Conservation (phyloP, 495 filamentous ascomycete genomes). For the Astrothelium subdiscretum region DNA sequence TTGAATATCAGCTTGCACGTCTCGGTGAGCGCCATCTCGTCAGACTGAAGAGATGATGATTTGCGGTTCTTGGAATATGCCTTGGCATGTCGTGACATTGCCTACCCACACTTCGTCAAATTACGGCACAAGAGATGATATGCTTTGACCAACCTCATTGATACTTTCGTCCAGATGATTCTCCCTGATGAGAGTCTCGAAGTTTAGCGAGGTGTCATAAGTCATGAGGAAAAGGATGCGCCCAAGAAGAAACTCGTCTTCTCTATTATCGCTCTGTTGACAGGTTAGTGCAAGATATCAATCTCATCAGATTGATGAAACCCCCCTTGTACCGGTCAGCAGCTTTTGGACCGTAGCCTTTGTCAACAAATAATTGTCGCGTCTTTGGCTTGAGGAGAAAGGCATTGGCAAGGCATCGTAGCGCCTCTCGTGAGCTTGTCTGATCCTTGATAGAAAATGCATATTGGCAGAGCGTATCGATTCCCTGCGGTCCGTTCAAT, state of each 20-base stretch:
- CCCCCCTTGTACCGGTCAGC: constrained; percentile 58
- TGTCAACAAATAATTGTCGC: constrained; percentile 69
- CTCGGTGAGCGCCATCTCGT: constrained; percentile 69
- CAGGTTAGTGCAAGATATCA: constrained; percentile 6
- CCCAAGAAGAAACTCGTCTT: constrained; percentile 80
- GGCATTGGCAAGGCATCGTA: constrained; percentile 81
- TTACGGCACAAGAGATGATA: neutral
- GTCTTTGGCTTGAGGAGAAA: constrained; percentile 59
- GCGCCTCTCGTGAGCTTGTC: constrained; percentile 54
- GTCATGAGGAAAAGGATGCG: constrained; percentile 80
- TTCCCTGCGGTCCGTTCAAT: constrained; percentile 42
- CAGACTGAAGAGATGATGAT: constrained; percentile 44
- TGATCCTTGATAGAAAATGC: constrained; percentile 42
- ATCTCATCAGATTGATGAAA: neutral
- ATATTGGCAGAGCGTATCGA: constrained; percentile 58
- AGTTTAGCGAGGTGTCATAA: constrained; percentile 63
- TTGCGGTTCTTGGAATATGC: constrained; percentile 8
- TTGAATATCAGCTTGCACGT: constrained; percentile 86
- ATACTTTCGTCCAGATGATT: constrained; percentile 61
- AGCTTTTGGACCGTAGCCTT: constrained; percentile 58
- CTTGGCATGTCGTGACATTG: constrained; percentile 17
- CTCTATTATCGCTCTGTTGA: constrained; percentile 52
- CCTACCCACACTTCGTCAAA: neutral
- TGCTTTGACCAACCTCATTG: constrained; percentile 24
- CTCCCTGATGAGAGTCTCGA: constrained; percentile 55